These are phyloP conservation scores for Ceratobasidium theobromae DNA, from an alignment of 1,284 basidiomycete species.

Conservation along the genomic window DNA sequence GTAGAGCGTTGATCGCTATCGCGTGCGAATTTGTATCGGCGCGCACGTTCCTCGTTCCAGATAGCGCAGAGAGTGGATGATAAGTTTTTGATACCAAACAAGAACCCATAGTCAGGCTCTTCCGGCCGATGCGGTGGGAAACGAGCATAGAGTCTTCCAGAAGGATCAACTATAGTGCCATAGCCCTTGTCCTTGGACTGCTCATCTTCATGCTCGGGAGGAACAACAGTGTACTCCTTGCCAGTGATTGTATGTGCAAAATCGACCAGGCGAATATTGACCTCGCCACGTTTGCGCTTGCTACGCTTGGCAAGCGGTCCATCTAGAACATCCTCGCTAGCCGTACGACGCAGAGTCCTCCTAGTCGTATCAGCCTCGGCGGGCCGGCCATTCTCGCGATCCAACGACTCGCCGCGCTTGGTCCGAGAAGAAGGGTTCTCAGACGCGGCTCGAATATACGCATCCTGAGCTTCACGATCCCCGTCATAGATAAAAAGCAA, in stretches of 20 bases:
- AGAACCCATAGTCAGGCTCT: conserved; percentile 90
- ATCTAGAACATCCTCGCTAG: conserved; percentile 71
- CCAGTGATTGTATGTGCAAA: conserved; percentile 99
- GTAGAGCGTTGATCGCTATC: conserved; percentile 56
- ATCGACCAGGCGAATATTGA: conserved; percentile 95
- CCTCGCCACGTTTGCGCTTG: conserved; percentile 77
- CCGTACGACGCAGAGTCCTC: conserved; percentile 60
- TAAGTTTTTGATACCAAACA: conserved; percentile 87
- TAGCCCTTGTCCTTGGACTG: conserved; percentile 60
- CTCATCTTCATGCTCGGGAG: conserved; percentile 37
- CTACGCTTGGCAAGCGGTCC: conserved; percentile 62
- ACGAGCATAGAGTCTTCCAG: conserved; percentile 77
- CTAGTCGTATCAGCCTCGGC: conserved; percentile 16
- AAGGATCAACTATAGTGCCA: conserved; percentile 74
- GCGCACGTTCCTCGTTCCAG: conserved; percentile 79
- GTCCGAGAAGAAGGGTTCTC: conserved; percentile 70
- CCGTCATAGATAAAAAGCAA: conserved; percentile 98
- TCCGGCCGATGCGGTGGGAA: conserved; percentile 91
- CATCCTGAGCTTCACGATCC: conserved; percentile 81
- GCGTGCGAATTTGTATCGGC: conserved; percentile 58
- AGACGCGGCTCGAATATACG: conserved; percentile 58
- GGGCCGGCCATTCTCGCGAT: conserved; percentile 48
- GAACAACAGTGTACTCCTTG: conserved; percentile 75
- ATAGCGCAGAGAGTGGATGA: conserved; percentile 72
- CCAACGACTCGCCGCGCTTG: conserved; percentile 76